Base-by-base conservation (phyloP, 2,329 filamentous ascomycete species). In the Nemania sp. region DNA sequence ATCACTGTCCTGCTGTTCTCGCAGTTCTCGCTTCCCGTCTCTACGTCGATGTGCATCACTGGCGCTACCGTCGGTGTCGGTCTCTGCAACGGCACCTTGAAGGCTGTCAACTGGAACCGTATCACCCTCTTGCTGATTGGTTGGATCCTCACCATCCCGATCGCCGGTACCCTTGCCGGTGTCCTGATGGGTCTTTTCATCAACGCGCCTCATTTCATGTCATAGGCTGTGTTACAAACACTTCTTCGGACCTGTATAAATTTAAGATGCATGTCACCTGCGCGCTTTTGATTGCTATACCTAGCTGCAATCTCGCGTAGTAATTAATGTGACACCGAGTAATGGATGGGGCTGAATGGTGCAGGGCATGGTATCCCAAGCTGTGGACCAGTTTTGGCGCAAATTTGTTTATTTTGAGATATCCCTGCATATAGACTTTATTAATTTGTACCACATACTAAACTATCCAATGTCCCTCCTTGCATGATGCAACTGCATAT, bases 41-140 rank as follows among this genome's bases (percentile, higher is more conserved):
- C 88, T 0, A 91, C 86, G 2, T 86, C 84, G 15, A 87, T 87
- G 88, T 91, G 88, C 70, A 90, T 91, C 70, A 91, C 88, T 1
- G 88, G 89, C 49, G 88, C 88, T 22, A 91, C 87, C 0, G 85
- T 91, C 39, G 88, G 88, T 55, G 88, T 91, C 43, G 88, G 86
- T 67, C 82, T 91, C 17, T 90, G 86, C 79, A 91, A 90, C 68
- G 86, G 87, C 28, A 84, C 80, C 23, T 59, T 83, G 54, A 86
- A 83, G 73, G 87, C 88, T 1, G 84, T 91, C 64, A 91, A 91
- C 79, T 91, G 79, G 74, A 82, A 90, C 72, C 84, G 86, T 68
- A 84, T 91, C 8, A 81, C 79, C 36, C 81, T 90, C 6, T 69
- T 91, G 55, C 63, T 88, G 45, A 72, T 88, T 50, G 83, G 82